A percentile compares a stretch with the other conserved stretches of the same genome.
These are phyloP conservation scores for Annulohypoxylon truncatum DNA, from an alignment of 2,329 filamentous ascomycete species.

Conservation along the genomic window DNA sequence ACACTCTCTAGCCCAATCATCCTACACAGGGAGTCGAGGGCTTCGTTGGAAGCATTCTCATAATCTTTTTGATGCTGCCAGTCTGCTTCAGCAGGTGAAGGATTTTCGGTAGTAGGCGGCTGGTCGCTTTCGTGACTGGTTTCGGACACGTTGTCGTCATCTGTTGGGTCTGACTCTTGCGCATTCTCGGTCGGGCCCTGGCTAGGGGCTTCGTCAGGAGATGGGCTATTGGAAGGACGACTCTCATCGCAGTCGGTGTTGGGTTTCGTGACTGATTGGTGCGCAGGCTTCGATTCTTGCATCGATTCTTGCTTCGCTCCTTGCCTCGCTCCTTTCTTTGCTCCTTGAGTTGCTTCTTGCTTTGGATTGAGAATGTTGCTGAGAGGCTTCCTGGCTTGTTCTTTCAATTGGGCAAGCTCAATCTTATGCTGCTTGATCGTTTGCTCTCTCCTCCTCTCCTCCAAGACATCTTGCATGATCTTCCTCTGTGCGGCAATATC, in stretches of 20 bases:
- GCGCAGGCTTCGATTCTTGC: not conserved
- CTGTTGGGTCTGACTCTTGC: not conserved
- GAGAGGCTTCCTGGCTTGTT: slow-evolving; percentile 16
- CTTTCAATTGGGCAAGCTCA: slow-evolving; percentile 27
- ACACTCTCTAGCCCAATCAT: slow-evolving; percentile 72
- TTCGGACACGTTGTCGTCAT: slow-evolving; percentile 9
- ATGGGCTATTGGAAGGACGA: not conserved
- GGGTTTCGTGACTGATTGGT: not conserved
- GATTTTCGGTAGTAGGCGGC: not conserved
- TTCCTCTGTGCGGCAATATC: slow-evolving; percentile 32
- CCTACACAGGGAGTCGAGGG: slow-evolving; percentile 66
- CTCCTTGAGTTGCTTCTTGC: too few relatives aligned
- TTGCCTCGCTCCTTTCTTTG: too few relatives aligned
- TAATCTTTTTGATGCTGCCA: slow-evolving; percentile 66
- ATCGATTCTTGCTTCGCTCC: too few relatives aligned
- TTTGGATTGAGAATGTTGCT: not conserved
- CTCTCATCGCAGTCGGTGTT: not conserved
- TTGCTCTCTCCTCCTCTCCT: slow-evolving; percentile 27
- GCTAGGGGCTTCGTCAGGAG: not conserved
- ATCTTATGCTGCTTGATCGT: slow-evolving; percentile 20
- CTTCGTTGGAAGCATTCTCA: slow-evolving; percentile 59
- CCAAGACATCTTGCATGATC: slow-evolving; percentile 22
- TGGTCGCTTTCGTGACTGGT: not conserved
- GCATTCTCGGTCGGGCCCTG: slow-evolving; percentile 8
- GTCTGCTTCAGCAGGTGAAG: slow-evolving; percentile 51